Conservation (phyloP, 805 yeast species). For the Metschnikowia lochheadii region DNA sequence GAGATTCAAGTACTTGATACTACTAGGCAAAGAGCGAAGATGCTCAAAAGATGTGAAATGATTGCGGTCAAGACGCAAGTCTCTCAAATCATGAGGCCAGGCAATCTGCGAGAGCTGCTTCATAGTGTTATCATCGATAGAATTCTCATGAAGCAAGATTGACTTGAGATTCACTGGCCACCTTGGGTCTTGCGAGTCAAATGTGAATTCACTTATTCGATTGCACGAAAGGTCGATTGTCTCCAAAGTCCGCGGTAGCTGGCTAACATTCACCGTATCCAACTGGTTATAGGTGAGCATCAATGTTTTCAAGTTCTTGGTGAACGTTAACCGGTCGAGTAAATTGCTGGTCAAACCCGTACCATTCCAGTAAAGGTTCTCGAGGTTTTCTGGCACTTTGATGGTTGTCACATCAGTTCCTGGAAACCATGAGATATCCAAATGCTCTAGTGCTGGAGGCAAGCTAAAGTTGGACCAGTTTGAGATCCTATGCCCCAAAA, state of each 20-base stretch:
- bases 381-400: constrained; percentile 19
- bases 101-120: constrained; percentile 14
- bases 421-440: constrained; percentile 37
- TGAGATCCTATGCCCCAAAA: constrained; percentile 30
- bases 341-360: constrained; percentile 19
- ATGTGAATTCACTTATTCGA: constrained; percentile 13
- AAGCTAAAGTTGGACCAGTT: constrained; percentile 27
- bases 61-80: constrained; percentile 23
- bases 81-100: constrained; percentile 24
- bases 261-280: constrained; percentile 19
- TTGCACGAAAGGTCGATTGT: constrained; percentile 29
- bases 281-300: constrained; percentile 33
- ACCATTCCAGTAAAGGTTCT: constrained; percentile 30
- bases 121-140: constrained; percentile 18
- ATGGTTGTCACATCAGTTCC: constrained; percentile 23
- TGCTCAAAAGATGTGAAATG: constrained; percentile 18
- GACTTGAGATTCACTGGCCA: constrained; percentile 28
- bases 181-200: constrained; percentile 4
- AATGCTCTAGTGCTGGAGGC: constrained; percentile 24
- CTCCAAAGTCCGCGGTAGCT: constrained; percentile 27
- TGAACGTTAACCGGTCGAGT: constrained; percentile 15
- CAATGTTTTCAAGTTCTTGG: constrained; percentile 23
- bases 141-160: constrained; percentile 22
- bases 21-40: constrained; percentile 20
- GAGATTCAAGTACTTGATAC: constrained; percentile 23